Evolutionary conservation across 2,329 filamentous ascomycete genomes (phyloP).

Genomic region (Fusarium sp.): DNA sequence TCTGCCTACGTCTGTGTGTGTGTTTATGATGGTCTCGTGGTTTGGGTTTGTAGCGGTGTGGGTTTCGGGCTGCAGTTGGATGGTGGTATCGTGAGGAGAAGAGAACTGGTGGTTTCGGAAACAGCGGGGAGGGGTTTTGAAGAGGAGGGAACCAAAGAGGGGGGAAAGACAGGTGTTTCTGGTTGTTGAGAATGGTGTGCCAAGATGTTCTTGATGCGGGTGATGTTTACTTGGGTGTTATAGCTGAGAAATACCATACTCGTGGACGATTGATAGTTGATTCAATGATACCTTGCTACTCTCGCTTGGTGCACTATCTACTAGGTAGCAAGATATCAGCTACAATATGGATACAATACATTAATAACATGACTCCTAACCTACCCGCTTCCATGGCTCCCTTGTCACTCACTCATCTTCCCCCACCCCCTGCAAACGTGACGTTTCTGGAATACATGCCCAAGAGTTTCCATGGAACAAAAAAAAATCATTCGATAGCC

Average conservation of each 20-base stretch:
- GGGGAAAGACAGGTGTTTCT: constrained; percentile 6
- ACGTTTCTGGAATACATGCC: constrained; percentile 7
- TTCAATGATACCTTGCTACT: background rate
- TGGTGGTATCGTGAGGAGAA: constrained; percentile 23
- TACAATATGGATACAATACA: background rate
- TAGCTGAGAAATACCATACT: background rate
- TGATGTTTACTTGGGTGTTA: background rate
- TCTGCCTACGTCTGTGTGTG: background rate
- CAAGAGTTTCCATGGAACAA: background rate
- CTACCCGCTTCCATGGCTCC: background rate
- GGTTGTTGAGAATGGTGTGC: background rate
- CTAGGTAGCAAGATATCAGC: background rate
- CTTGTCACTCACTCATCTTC: background rate
- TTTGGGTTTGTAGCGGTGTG: constrained; percentile 32
- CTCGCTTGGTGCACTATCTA: background rate
- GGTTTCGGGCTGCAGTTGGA: constrained; percentile 1
- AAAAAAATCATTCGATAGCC: constrained; percentile 19
- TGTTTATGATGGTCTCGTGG: constrained; percentile 15
- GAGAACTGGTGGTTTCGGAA: constrained; percentile 10
- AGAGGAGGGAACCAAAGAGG: constrained; percentile 11
- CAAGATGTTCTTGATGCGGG: background rate
- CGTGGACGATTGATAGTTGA: background rate
- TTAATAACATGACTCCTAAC: constrained; percentile 1
- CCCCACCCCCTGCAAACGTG: constrained; percentile 9
- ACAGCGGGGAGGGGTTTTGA: constrained; percentile 16